Base-by-base conservation (phyloP, 2,329 filamentous ascomycete species). In the Pyrenophora seminiperda region DNA sequence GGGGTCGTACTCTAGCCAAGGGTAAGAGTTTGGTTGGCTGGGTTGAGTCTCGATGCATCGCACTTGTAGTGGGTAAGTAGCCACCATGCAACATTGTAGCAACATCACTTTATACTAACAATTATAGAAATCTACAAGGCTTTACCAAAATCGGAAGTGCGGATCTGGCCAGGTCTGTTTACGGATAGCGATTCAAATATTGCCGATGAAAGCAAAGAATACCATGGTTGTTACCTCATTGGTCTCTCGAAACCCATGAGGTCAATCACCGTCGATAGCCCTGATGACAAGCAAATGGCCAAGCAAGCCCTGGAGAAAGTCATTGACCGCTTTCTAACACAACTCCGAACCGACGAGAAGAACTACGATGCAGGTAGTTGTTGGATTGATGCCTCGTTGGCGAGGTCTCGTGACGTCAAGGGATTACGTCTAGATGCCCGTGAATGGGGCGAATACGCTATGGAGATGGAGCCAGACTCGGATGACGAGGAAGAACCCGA, bases 91-190 rank as follows among this genome's bases (percentile, higher is more conserved):
- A 5, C 15, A 1, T 3, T 14, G 6, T 14, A 5, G 27, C 27
- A 5, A 14, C 4, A 15, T 3, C n/a, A 17, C 17, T 11, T 27
- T 11, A 14, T 37, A 24, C 48, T 59, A n/a, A 59, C n/a, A 19
- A 1, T 17, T 3, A 4, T 29, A 83, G 84, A 87, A 52, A 71
- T 88, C 14, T 74, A 81, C 50, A 78, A 78, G 39, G 77, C 77
- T 10, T 66, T 83, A 13, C 79, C 81, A 0, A 67, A 73, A 2
- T 60, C 87, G 3, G 71, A 79, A 38, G 77, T 81, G 1, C 78
- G 83, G 15, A 82, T 88, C 17, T 88, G 85, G 85, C 85, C 85
- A 1, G 79, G 77, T 5, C 77, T 83, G 7, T 88, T 87, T 52
- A 75, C 65, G 2, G 19, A 73, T 0, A 66, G 59, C 5, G 41